Percentiles rank a stretch among this genome's conserved stretches.
Evolutionary conservation across 2,329 filamentous ascomycete species (phyloP).

Genomic region (Cytospora schulzeri): DNA sequence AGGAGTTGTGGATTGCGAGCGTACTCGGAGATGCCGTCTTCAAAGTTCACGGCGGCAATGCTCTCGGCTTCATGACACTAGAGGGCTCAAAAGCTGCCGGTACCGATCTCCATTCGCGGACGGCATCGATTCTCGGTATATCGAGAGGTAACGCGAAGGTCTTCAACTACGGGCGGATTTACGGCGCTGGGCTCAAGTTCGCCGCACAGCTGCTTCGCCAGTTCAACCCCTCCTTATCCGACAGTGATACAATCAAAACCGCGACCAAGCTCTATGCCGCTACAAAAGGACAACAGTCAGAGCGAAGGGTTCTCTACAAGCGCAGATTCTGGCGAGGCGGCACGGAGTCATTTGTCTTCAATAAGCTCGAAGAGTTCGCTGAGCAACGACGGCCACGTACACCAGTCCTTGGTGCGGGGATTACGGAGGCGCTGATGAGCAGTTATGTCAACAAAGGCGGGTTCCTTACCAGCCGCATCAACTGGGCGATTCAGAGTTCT

Average conservation of each 20-base stretch:
- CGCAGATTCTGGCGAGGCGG: slow-evolving; percentile 91
- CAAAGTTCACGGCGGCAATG: slow-evolving; percentile 92
- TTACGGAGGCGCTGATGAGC: slow-evolving; percentile 91
- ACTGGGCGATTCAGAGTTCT: slow-evolving; percentile 98
- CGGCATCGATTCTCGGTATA: slow-evolving; percentile 88
- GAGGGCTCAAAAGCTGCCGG: slow-evolving; percentile 94
- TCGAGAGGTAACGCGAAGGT: slow-evolving; percentile 94
- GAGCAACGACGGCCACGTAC: slow-evolving; percentile 90
- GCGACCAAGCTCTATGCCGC: slow-evolving; percentile 81
- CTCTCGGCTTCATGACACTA: slow-evolving; percentile 97
- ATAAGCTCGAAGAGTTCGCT: slow-evolving; percentile 95
- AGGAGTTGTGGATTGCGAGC: slow-evolving; percentile 98
- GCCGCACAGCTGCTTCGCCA: slow-evolving; percentile 86
- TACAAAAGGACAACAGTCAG: slow-evolving; percentile 89
- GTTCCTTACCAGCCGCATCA: slow-evolving; percentile 95
- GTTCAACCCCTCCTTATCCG: slow-evolving; percentile 85
- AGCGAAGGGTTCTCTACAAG: slow-evolving; percentile 69
- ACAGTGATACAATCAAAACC: slow-evolving; percentile 73
- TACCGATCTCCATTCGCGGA: slow-evolving; percentile 92
- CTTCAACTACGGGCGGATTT: slow-evolving; percentile 98
- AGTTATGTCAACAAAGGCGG: slow-evolving; percentile 85
- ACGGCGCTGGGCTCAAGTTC: slow-evolving; percentile 95
- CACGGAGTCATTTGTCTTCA: slow-evolving; percentile 97
- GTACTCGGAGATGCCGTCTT: slow-evolving; percentile 94
- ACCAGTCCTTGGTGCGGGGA: slow-evolving; percentile 89